Conservation (phyloP, 1,284 basidiomycete species). For the Pulveroboletus sp. region DNA sequence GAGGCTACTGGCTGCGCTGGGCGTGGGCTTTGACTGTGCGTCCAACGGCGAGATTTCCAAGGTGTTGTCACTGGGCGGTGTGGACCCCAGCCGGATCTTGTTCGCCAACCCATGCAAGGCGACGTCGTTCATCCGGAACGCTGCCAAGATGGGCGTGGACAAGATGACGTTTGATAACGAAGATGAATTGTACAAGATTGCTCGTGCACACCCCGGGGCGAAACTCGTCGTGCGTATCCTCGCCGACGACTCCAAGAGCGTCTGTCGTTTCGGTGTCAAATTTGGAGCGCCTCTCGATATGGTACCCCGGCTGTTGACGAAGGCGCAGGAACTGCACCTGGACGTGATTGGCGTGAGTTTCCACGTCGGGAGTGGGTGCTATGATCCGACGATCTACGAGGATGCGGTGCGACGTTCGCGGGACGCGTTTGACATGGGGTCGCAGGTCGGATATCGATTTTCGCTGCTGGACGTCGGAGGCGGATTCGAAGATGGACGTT, state of each 20-base stretch:
- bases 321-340: slow-evolving; percentile 79
- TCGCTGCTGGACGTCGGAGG: slow-evolving; percentile 91
- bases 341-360: slow-evolving; percentile 96
- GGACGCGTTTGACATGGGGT: slow-evolving; percentile 86
- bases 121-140: slow-evolving; percentile 86
- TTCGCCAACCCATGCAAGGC: slow-evolving; percentile 99
- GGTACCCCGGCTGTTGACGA: slow-evolving; percentile 79
- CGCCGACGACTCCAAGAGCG: slow-evolving; percentile 94
- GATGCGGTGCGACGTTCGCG: slow-evolving; percentile 89
- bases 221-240: slow-evolving; percentile 93
- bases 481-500: slow-evolving; percentile 90
- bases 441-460: slow-evolving; percentile 81
- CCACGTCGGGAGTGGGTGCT: slow-evolving; percentile 98
- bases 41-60: slow-evolving; percentile 91
- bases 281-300: slow-evolving; percentile 91
- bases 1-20: slow-evolving; percentile 86
- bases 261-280: slow-evolving; percentile 94
- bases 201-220: slow-evolving; percentile 78
- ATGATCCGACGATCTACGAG: slow-evolving; percentile 86
- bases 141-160: slow-evolving; percentile 78
- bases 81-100: slow-evolving; percentile 82
- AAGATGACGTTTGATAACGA: slow-evolving; percentile 99
- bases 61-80: slow-evolving; percentile 73
- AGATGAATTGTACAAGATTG: slow-evolving; percentile 97
- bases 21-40: slow-evolving; percentile 97